Evolutionary conservation across 495 filamentous ascomycete species (phyloP).

Genomic region (Penicillium parvum): DNA sequence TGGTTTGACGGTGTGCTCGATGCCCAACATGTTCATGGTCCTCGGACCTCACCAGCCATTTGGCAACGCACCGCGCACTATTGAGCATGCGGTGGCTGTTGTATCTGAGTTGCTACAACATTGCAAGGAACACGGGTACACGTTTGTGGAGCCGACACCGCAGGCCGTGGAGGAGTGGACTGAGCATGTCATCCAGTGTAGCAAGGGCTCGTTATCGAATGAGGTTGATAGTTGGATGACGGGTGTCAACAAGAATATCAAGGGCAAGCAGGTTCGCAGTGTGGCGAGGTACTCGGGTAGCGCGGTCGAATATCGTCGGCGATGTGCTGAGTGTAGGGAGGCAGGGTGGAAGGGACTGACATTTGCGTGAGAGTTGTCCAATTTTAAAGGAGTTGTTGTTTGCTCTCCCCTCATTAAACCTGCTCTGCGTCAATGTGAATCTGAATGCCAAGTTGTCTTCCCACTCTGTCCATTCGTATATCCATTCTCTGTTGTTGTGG

Average conservation of each 20-base stretch:
- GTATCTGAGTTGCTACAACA: constrained; percentile 15
- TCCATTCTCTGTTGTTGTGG: too few species aligned
- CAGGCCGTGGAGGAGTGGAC: constrained; percentile 19
- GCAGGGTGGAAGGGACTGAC: constrained; percentile 1
- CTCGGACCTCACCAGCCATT: constrained; percentile 30
- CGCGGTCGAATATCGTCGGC: constrained; percentile 19
- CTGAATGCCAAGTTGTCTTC: too few species aligned
- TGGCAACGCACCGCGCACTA: constrained; percentile 19
- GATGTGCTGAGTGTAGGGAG: constrained; percentile 16
- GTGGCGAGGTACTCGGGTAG: constrained; percentile 26
- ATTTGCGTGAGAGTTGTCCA: too few species aligned
- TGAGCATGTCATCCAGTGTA: constrained; percentile 16
- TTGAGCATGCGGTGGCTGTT: constrained; percentile 18
- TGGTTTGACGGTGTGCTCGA: constrained; percentile 22
- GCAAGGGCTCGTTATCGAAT: constrained; percentile 16
- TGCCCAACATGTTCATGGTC: constrained; percentile 36
- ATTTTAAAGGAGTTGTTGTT: too few species aligned
- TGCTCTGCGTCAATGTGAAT: too few species aligned
- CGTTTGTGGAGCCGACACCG: constrained; percentile 14
- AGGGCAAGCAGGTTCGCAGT: constrained; percentile 24
- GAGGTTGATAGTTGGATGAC: constrained; percentile 33
- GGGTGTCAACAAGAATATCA: constrained; percentile 32
- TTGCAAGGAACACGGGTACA: constrained; percentile 17
- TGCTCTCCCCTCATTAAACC: too few species aligned
- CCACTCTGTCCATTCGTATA: too few species aligned